Conservation (phyloP, 2,329 filamentous ascomycete species). For the Paraphoma chrysanthemicola region DNA sequence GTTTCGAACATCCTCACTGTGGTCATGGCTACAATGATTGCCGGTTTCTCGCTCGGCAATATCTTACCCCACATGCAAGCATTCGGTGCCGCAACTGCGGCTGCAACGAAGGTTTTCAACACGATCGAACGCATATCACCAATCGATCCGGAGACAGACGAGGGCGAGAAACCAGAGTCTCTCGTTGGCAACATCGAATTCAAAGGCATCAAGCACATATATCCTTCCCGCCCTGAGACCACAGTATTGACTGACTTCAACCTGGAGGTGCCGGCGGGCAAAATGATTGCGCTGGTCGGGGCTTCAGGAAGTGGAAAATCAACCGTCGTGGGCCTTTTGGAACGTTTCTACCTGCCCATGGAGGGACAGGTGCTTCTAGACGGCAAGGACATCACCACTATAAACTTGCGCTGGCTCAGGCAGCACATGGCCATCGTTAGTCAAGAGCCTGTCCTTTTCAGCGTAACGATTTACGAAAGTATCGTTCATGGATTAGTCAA, state of each 20-base stretch:
- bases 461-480: slow-evolving; percentile 86
- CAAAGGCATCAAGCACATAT: slow-evolving; percentile 86
- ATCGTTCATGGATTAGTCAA: slow-evolving; percentile 92
- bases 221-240: slow-evolving; percentile 90
- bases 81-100: slow-evolving; percentile 82
- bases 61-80: slow-evolving; percentile 77
- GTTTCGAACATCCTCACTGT: slow-evolving; percentile 82
- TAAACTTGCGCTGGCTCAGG: slow-evolving; percentile 90
- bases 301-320: slow-evolving; percentile 95
- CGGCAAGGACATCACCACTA: slow-evolving; percentile 76
- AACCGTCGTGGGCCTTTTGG: slow-evolving; percentile 90
- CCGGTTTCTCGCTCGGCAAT: slow-evolving; percentile 85
- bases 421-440: slow-evolving; percentile 92
- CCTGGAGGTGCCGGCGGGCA: slow-evolving; percentile 82
- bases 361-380: slow-evolving; percentile 80
- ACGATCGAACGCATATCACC: slow-evolving; percentile 91
- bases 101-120: slow-evolving; percentile 88
- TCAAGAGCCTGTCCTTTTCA: slow-evolving; percentile 91
- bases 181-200: slow-evolving; percentile 82
- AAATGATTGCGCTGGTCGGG: slow-evolving; percentile 91
- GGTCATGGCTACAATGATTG: slow-evolving; percentile 89
- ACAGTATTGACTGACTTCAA: slow-evolving; percentile 85
- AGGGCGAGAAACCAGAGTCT: slow-evolving; percentile 74
- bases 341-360: slow-evolving; percentile 93
- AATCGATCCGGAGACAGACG: slow-evolving; percentile 75